These are phyloP conservation scores for Puccinia brachypodii DNA, from an alignment of 1,284 basidiomycete species.

Conservation along the genomic window DNA sequence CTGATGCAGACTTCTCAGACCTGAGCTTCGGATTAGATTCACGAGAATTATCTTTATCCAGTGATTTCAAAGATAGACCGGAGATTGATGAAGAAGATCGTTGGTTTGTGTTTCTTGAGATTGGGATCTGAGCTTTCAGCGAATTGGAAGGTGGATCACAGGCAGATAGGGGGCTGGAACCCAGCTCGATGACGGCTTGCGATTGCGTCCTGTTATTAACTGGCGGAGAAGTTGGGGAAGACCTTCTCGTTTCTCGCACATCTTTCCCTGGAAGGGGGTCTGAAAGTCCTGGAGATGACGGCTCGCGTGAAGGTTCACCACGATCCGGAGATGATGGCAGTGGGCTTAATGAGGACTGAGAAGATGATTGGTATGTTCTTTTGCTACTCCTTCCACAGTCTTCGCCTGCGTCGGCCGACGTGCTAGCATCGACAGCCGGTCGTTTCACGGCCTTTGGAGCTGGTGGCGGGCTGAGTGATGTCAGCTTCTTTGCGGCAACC, in stretches of 20 bases:
- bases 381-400: not conserved
- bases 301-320: not conserved
- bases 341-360: not conserved
- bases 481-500: not conserved
- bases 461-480: constrained; percentile 6
- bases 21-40: no score
- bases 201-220: not conserved
- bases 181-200: not conserved
- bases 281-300: not conserved
- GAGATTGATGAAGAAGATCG: not conserved
- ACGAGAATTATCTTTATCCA: no score
- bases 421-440: not conserved
- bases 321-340: not conserved
- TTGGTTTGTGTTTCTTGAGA: not conserved
- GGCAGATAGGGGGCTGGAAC: not conserved
- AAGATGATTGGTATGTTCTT: not conserved
- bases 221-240: not conserved
- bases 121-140: not conserved
- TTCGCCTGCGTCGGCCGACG: not conserved
- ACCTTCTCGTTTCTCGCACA: not conserved
- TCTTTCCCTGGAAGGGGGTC: not conserved
- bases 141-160: not conserved
- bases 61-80: no score
- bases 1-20: not conserved
- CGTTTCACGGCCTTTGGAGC: not conserved